phyloP scores from a whole-genome alignment of 2,329 filamentous ascomycete species.

The Nemania serpens region DNA sequence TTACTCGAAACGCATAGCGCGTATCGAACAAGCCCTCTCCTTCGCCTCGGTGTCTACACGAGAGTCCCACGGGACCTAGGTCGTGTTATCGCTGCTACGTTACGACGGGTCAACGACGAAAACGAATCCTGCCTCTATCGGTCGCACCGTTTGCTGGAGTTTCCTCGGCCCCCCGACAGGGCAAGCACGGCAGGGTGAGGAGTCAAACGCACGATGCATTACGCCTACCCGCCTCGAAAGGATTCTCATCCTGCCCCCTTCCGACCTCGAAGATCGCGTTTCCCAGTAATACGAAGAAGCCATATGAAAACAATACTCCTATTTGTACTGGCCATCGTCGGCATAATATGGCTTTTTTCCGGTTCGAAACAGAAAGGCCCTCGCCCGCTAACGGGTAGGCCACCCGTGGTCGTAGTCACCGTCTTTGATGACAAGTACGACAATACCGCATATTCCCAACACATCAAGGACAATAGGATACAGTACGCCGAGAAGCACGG shows the following conservation, averaged over 20 bases:
- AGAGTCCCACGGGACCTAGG: constrained; percentile 7
- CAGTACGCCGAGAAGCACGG: constrained; percentile 87
- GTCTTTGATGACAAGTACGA: constrained; percentile 72
- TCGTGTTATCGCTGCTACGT: constrained; percentile 2
- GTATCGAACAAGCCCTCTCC: not conserved
- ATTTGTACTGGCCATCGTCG: constrained; percentile 57
- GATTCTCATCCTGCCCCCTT: constrained; percentile 77
- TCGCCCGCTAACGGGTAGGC: constrained; percentile 54
- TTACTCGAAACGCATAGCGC: not conserved
- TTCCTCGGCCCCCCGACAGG: constrained; percentile 4
- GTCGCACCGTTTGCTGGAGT: not conserved
- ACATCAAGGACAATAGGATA: constrained; percentile 79
- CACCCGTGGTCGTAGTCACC: constrained; percentile 79
- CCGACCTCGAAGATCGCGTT: constrained; percentile 61
- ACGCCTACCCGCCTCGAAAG: constrained; percentile 86
- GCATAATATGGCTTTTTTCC: constrained; percentile 65
- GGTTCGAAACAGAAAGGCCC: constrained; percentile 41
- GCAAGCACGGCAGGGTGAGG: constrained; percentile 6
- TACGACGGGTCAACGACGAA: constrained; percentile 4
- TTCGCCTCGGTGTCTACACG: constrained; percentile 3
- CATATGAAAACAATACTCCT: constrained; percentile 65
- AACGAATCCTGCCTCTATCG: not conserved
- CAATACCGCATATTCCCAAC: constrained; percentile 69
- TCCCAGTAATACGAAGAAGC: constrained; percentile 62
- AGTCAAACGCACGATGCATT: constrained; percentile 68